phyloP scores from a whole-genome alignment of 2,329 filamentous ascomycete species.

The Pestalotiopsis fici region DNA sequence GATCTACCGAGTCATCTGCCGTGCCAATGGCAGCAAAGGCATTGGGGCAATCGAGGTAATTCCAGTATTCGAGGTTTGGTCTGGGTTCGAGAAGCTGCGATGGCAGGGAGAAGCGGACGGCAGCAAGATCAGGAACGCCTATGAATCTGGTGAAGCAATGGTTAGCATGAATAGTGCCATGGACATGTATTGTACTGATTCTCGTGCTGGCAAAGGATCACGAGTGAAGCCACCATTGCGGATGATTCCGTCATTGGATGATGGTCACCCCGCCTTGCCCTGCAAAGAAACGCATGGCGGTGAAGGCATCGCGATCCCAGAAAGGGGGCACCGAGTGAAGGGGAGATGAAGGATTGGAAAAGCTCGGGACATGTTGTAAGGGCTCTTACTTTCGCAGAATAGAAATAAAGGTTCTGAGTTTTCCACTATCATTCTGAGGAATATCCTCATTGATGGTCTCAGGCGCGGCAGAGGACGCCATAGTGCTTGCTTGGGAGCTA shows the following conservation, averaged over 20 bases:
- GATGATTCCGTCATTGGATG: conserved; percentile 13
- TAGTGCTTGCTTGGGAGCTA: conserved; percentile 13
- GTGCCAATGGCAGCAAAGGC: conserved; percentile 83
- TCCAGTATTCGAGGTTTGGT: conserved; percentile 98
- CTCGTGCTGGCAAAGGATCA: not conserved
- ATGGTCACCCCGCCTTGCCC: conserved; percentile 9
- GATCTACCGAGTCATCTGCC: conserved; percentile 86
- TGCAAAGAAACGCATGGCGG: conserved; percentile 7
- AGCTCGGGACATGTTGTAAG: not conserved
- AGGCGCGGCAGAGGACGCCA: conserved; percentile 24
- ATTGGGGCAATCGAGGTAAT: conserved; percentile 93
- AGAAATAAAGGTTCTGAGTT: conserved; percentile 83
- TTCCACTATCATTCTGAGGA: conserved; percentile 75
- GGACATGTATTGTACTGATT: not conserved
- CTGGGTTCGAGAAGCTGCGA: conserved; percentile 94
- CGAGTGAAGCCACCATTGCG: not conserved
- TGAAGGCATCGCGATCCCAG: conserved; percentile 4
- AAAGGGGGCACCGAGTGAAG: not conserved
- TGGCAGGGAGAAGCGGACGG: conserved; percentile 93
- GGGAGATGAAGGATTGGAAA: not conserved
- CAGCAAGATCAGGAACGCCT: conserved; percentile 91
- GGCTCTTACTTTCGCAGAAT: conserved; percentile 80
- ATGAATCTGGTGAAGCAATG: conserved; percentile 70
- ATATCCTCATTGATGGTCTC: conserved; percentile 29
- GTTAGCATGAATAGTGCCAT: not conserved